Evolutionary conservation across 1,284 basidiomycete genomes (phyloP), one percentile per base, ranked within the genome.

Genomic region (Irpex lacteus): DNA sequence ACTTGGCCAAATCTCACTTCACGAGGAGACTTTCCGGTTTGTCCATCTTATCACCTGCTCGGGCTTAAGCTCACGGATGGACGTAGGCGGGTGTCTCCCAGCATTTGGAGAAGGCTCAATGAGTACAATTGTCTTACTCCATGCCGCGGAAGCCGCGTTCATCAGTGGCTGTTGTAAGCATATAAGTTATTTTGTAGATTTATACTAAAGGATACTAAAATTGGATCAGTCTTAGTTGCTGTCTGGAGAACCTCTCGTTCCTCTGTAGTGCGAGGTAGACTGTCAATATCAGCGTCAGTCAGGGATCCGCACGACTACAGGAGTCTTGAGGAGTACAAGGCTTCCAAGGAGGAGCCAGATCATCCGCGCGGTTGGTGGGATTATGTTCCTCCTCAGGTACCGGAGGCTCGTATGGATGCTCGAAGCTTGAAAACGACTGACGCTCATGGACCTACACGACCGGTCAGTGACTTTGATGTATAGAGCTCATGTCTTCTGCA

Each of bases 101-200:
- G 26, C 56, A 8, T 36, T 37, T 2, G 64, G 67, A 13, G 62
- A 66, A 8, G 44, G 69, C 21, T 79, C 81, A 64, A 76, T 83
- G n/a, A 78, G 81, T 11, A 73, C 80, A 26, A 82, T 83, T 60
- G 73, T 85, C 11, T 73, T 81, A n/a, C 69, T 85, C 9, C 82
- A 85, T 61, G 80, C 85, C 21, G 67, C 77, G 5, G 83, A 89
- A 70, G 82, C 86, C 0, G 70, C 83, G 9, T 87, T 89, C 68
- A 80, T 89, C 32, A 85, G 81, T 68, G 73, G 76, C 49, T 89
- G 87, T 71, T 89, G 87, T 89, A 68, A 71, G 86, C 80, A 47
- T n/a, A 56, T 32, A 54, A 9, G 11, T 44, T 11, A 15, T 15
- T 4, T 4, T 26, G 26, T 26, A 26, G 4, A 0, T 26, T 26